Base-by-base conservation (phyloP, 352 stramenopile genomes). In the Globisporangium cylindrosporum region DNA sequence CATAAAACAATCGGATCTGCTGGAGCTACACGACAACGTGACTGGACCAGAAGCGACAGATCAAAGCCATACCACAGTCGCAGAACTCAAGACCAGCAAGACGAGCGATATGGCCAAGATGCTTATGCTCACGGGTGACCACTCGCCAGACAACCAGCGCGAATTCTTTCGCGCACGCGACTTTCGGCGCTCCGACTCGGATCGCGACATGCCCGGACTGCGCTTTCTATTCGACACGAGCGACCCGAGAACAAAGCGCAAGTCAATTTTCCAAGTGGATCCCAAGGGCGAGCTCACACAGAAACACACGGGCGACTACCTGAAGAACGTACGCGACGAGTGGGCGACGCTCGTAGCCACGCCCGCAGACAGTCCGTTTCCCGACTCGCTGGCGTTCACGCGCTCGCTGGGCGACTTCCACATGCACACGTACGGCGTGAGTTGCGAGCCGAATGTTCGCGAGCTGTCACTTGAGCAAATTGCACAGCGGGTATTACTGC, bases 241-340 rank as follows among this genome's bases (percentile, higher is more conserved):
- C 10, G 73, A 79, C 48, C 65, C 68, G 15, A 80, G 79, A 27
- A 73, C 67, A 20, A 72, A 71, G 34, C 76, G 79, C 7, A 57
- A 70, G 27, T 66, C 77, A 0, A 73, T 92, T 10, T 89, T 89
- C 62, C 68, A 15, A 15, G 54, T 59, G 27, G 54, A 74, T 15
- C 64, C 79, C 32, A 66, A 53, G 4, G 64, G 71, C 12, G 78
- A 81, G 5, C n/a, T 91, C 14, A 62, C 64, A 8, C 75, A 68
- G 18, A 82, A 84, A 25, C 51, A 54, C 24, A 65, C 73, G 24
- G 87, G 88, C 48, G 79, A 86, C 57, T 97, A 97, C 73, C 93
- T 84, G 71, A 97, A 97, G 74, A 97, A 97, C 70, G 89, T 97
- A n/a, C 81, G 91, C 36, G 83, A 96, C n/a, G 90, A 97, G 70